These are phyloP conservation scores for Triticum aestivum DNA, from an alignment of 176 grass and related monocot genomes.

Conservation along the genomic window IWGSC_CS_RefSeq_v2.1 NC_057806.1:547465077-547465576, in stretches of 20 bases:
- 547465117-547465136: neutral
- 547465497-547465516: neutral
- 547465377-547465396: neutral
- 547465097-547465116: neutral
- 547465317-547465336: neutral
- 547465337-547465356: neutral
- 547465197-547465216: neutral
- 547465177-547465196: neutral
- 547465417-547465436: neutral
- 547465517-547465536: neutral
- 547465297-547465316: neutral
- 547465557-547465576: neutral
- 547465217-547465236: too few species aligned
- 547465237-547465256: too few species aligned
- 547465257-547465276: neutral
- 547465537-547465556: neutral
- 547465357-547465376: neutral
- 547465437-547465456: accelerated
- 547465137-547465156: neutral
- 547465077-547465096: neutral
- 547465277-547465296: neutral
- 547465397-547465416: neutral
- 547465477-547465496: neutral
- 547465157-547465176: neutral
- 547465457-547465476: neutral